Percentiles rank a stretch among this genome's conserved stretches.
Conservation (phyloP, 352 stramenopile genomes). For the Pythium sp. region DNA sequence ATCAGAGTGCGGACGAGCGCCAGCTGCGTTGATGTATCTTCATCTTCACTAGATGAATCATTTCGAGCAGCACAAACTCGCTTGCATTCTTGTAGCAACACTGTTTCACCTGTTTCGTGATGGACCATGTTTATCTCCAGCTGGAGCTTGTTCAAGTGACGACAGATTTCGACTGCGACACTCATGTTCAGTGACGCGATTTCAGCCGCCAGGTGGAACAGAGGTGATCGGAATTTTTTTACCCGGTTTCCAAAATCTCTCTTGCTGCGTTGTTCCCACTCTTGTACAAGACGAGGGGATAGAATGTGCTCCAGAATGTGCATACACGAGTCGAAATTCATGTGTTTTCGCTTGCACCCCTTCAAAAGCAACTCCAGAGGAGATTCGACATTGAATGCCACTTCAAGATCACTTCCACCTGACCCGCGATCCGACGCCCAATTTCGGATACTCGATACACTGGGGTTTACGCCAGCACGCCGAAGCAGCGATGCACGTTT, state of each 20-base stretch:
- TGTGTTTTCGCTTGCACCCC: constrained; percentile 12
- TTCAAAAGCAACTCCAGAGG: constrained; percentile 27
- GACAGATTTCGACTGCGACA: constrained; percentile 52
- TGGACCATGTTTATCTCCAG: constrained; percentile 54
- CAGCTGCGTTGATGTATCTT: constrained; percentile 21
- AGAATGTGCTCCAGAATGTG: constrained; percentile 18
- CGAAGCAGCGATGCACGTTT: constrained; percentile 23
- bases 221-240: constrained; percentile 24
- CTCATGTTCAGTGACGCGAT: constrained; percentile 46
- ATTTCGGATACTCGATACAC: constrained; percentile 4
- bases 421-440: neutral
- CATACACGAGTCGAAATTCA: constrained; percentile 12
- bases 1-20: constrained; percentile 44
- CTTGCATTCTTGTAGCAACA: constrained; percentile 58
- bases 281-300: neutral
- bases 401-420: neutral
- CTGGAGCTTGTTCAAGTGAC: constrained; percentile 28
- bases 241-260: neutral
- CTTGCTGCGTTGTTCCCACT: neutral
- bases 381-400: constrained; percentile 24
- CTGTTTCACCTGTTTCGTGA: constrained; percentile 35
- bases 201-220: constrained; percentile 52
- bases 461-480: neutral
- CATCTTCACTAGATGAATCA: neutral
- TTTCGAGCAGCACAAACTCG: constrained; percentile 28